Evolutionary conservation across 257 asterid genomes (phyloP), one percentile per base, ranked within the genome.

Genomic region (Osmanthus fragrans): DNA sequence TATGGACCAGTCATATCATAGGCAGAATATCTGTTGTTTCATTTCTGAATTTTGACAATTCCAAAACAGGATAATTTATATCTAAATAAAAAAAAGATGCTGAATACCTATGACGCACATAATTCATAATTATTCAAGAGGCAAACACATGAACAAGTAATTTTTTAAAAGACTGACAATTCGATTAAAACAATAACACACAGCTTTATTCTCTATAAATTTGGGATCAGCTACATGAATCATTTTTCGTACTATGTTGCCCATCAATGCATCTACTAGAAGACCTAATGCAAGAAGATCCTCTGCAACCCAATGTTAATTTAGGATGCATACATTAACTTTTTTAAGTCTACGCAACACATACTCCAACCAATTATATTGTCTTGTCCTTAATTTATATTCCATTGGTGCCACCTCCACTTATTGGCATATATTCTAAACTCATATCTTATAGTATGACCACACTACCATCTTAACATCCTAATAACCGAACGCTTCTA

Each of bases 191-290:
- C 13, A 49, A 16, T 49, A 49, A 49, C 58, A 49, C 19, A 49
- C 27, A 15, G 49, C 5, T 12, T 11, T 9, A 91, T 58, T 89
- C 89, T 84, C 68, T 21, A 58, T 33, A 33, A 63, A 27, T 37
- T 10, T 10, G 39, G 33, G 34, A 58, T 49, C 36, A 36, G 54
- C 42, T 49, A 29, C 11, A 74, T 11, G 37, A 63, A 5, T 49
- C 47, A 21, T 54, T 39, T 39, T 39, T 39, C 3, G 45, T 39
- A 39, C 45, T 39, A 2, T 1, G 45, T 39, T 39, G 3, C 0
- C 45, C 45, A 39, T 39, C 13, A 12, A 40, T 40, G 49, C 49
- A 40, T 40, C 49, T 40, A 40, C 16, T 2, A 40, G 49, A 40
- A 40, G 15, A 40, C 3, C 49, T 9, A 40, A 40, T 40, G 16